Conservation (phyloP, 352 stramenopile genomes). For the Blastocystis sp. region DNA sequence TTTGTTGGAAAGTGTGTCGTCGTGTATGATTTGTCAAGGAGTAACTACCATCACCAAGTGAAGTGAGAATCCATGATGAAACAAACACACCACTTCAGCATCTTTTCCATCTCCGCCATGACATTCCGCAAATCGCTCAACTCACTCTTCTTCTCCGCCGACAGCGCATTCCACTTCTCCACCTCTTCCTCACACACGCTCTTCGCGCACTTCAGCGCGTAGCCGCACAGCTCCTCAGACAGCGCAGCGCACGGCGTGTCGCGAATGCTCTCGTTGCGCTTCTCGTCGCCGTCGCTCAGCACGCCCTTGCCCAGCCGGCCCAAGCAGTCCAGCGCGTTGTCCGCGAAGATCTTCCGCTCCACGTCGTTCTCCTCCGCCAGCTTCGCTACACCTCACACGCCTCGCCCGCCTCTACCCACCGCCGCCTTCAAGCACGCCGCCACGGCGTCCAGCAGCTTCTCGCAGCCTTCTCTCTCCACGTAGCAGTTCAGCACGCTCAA, state of each 20-base stretch:
- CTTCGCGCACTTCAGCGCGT: background rate
- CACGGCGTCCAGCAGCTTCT: background rate
- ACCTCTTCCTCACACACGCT: background rate
- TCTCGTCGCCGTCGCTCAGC: conserved; percentile 21
- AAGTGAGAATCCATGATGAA: background rate
- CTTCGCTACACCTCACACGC: background rate
- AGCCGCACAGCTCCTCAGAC: background rate
- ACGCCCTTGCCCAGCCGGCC: background rate
- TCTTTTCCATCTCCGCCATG: background rate
- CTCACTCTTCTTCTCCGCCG: background rate
- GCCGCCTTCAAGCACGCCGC: background rate
- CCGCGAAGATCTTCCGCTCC: conserved; percentile 41
- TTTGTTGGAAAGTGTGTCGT: background rate
- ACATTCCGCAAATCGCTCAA: conserved; percentile 16
- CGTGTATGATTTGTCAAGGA: background rate
- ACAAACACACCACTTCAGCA: background rate
- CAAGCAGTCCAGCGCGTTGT: background rate
- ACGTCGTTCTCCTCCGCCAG: conserved; percentile 37
- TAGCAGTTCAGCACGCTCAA: background rate
- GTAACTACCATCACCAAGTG: background rate
- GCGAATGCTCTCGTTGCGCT: background rate
- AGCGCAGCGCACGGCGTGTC: background rate
- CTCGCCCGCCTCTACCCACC: background rate
- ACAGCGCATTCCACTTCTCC: background rate
- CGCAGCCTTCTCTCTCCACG: background rate